Conservation (phyloP, 441 rosid genomes). For the Eugenia klotzschiana region DNA sequence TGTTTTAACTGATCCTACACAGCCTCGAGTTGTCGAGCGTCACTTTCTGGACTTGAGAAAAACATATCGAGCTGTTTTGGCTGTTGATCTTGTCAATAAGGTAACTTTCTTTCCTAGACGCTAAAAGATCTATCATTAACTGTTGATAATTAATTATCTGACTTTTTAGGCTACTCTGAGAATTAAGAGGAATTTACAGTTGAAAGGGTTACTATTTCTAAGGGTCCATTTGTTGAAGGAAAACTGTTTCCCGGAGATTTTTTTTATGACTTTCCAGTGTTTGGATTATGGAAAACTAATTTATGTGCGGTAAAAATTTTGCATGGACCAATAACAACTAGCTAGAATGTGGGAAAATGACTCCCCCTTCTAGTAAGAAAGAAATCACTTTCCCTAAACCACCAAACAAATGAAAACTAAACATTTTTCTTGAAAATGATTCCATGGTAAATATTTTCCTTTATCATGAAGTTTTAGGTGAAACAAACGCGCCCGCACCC, state of each 20-base stretch:
- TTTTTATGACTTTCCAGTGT: background rate
- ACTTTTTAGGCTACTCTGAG: background rate
- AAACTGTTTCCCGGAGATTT: background rate
- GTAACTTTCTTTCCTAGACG: conserved; percentile 15
- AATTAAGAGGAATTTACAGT: background rate
- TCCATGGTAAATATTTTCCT: background rate
- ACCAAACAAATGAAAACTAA: background rate
- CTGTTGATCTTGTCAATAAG: conserved; percentile 86
- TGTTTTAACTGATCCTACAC: conserved; percentile 9
- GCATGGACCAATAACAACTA: background rate
- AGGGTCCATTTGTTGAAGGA: background rate
- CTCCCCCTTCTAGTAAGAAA: background rate
- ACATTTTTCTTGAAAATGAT: no score
- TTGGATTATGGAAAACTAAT: background rate
- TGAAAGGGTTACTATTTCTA: background rate
- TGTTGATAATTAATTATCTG: background rate
- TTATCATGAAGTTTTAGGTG: background rate
- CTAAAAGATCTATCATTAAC: background rate
- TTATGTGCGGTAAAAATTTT: background rate
- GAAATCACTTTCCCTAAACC: background rate
- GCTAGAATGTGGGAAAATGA: background rate
- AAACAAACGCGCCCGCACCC: background rate
- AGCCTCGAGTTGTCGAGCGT: conserved; percentile 69
- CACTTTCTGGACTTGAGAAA: conserved; percentile 92
- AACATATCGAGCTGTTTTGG: conserved; percentile 70